A percentile compares a stretch with the other conserved stretches of the same genome.
Evolutionary conservation across 495 filamentous ascomycete genomes (phyloP).

Genomic region (Xylona heveae): DNA sequence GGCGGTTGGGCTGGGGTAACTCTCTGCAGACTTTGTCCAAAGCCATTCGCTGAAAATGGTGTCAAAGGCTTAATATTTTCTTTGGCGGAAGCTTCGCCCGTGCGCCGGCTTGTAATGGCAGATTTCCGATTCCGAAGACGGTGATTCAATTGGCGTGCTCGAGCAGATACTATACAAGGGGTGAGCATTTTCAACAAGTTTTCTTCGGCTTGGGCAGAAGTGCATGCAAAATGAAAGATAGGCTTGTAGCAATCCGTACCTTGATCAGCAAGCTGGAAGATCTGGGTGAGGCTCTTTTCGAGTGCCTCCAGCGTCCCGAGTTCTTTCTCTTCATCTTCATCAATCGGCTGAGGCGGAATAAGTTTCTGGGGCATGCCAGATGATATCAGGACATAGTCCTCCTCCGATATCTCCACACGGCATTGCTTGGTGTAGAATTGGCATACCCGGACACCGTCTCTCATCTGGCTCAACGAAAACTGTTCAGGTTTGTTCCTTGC

Average conservation of each 20-base stretch:
- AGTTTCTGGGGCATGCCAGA: slow-evolving; percentile 70
- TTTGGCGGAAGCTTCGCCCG: slow-evolving; percentile 6
- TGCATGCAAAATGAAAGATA: background rate
- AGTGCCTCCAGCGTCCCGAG: slow-evolving; percentile 65
- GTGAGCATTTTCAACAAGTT: background rate
- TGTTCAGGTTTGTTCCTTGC: slow-evolving; percentile 60
- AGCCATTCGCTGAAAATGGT: too few species aligned
- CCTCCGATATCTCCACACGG: slow-evolving; percentile 68
- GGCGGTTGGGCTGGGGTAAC: too few species aligned
- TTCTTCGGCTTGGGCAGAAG: too few species aligned
- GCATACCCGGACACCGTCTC: slow-evolving; percentile 46
- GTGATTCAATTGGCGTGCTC: slow-evolving; percentile 66
- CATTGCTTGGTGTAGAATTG: slow-evolving; percentile 66
- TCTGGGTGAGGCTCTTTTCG: slow-evolving; percentile 47
- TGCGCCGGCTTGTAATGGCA: slow-evolving; percentile 37
- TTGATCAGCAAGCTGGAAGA: slow-evolving; percentile 56
- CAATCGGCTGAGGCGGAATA: slow-evolving; percentile 60
- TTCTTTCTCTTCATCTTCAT: slow-evolving; percentile 74
- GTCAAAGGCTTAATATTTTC: too few species aligned
- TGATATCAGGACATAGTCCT: slow-evolving; percentile 62
- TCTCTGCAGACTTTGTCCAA: too few species aligned
- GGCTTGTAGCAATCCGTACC: slow-evolving; percentile 8
- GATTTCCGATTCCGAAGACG: slow-evolving; percentile 53
- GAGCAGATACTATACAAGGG: slow-evolving; percentile 51
- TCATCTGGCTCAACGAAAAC: slow-evolving; percentile 48